These are phyloP conservation scores for Penicillium sp. DNA, from an alignment of 2,329 filamentous ascomycete species.

Conservation along the genomic window DNA sequence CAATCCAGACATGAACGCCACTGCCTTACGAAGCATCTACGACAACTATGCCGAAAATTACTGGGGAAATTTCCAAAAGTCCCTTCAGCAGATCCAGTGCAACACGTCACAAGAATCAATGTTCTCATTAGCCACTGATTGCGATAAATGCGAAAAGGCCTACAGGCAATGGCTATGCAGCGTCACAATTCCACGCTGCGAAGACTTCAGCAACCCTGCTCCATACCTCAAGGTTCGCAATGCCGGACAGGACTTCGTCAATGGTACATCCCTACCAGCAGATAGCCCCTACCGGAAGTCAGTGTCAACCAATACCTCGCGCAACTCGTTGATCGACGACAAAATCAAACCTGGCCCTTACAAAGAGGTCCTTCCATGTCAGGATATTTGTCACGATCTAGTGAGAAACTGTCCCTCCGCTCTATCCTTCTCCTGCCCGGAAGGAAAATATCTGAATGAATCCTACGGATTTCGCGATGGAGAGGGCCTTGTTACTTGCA, in stretches of 20 bases:
- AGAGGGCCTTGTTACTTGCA: constrained; percentile 57
- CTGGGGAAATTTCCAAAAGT: constrained; percentile 79
- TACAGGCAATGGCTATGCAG: constrained; percentile 97
- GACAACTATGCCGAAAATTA: constrained; percentile 72
- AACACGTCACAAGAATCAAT: constrained; percentile 72
- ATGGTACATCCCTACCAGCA: constrained; percentile 62
- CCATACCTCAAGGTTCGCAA: constrained; percentile 71
- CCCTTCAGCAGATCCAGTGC: constrained; percentile 82
- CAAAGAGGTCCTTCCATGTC: constrained; percentile 87
- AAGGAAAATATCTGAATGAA: constrained; percentile 50
- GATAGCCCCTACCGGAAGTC: constrained; percentile 35
- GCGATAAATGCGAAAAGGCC: constrained; percentile 73
- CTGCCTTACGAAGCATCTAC: constrained; percentile 71
- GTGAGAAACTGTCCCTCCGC: constrained; percentile 81
- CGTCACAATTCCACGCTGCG: constrained; percentile 88
- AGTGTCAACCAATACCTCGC: constrained; percentile 60
- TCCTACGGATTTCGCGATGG: constrained; percentile 55
- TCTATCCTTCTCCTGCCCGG: constrained; percentile 77
- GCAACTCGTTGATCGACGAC: constrained; percentile 74
- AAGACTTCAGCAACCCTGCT: constrained; percentile 70
- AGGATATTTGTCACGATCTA: constrained; percentile 83
- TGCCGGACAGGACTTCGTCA: constrained; percentile 69
- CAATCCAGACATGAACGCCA: constrained; percentile 68
- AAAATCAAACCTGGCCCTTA: constrained; percentile 82
- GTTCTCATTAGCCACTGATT: constrained; percentile 81